Base-by-base conservation (phyloP, 2,329 filamentous ascomycete species). In the Neocatenulostroma microsporum region DNA sequence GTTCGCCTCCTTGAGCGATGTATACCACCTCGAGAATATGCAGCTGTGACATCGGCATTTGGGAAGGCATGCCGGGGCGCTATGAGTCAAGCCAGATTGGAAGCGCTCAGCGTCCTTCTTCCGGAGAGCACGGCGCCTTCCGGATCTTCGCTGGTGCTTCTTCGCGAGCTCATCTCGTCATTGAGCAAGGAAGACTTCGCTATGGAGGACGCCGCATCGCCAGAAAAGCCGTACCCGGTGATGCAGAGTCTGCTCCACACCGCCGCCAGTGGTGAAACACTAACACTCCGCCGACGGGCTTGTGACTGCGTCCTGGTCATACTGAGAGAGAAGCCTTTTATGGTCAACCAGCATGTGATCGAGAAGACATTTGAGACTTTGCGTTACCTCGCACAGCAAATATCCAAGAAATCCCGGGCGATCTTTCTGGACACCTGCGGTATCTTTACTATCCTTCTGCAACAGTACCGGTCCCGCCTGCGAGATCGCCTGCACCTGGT, bases 401-500 rank as follows among this genome's bases (percentile, higher is more conserved):
- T 13, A 20, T 19, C 37, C 36, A 11, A 20, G 30, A 12, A n/a
- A 28, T 3, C 21, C 17, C 23, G 55, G 51, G n/a, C 50, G 2
- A 62, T 78, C 30, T 78, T 68, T 57, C 61, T 64, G 4, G 69
- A 72, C 27, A 58, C 78, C 8, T 78, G 74, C 52, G 60, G 67
- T 23, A 61, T 76, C 8, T 59, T 72, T 37, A 69, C 68, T 7
- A 56, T 67, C 0, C 55, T 79, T 6, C 57, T 81, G 6, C 62
- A 69, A n/a, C 63, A 77, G 10, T 70, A 79, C 48, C 70, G 76
- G 15, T 62, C 69, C 12, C 72, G 74, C 27, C 61, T 80, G 8
- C 70, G 72, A 23, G 75, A 75, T 6, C 73, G 77, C 17, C 73
- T 73, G 57, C 75, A 80, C 48, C 61, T 80, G 9, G 57, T 80